Base-by-base conservation (phyloP, 2,329 filamentous ascomycete species). In the Scedosporium minutisporum region DNA sequence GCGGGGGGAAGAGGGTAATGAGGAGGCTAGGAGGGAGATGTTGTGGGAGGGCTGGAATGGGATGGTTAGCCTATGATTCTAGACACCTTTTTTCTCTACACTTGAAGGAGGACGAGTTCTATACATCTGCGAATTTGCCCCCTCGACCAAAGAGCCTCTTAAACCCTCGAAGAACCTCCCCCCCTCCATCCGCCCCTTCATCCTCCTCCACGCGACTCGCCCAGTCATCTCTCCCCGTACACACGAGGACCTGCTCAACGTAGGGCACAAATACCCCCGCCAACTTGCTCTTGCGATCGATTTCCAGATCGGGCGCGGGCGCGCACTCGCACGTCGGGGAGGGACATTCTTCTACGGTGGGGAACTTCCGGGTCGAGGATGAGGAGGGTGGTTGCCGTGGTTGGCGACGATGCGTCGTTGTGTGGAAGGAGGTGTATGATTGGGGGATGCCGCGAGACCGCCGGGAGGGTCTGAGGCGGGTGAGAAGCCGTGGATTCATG, bases 161-260 rank as follows among this genome's bases (percentile, higher is more conserved):
- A 64, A 97, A 73, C 62, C 90, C 87, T 44, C 87, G 85, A 5
- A 87, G 86, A 18, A 93, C 73, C 67, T 87, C 87, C 23, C 63
- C 57, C 14, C 29, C 23, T 4, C n/a, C 33, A 67, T 86, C 81
- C 16, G 78, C 84, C 69, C 75, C 82, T 68, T 87, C 84, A 64
- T 96, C 91, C 25, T 96, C 87, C 71, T 96, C 92, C 65, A 97
- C 96, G 63, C 85, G 84, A 70, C 89, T 93, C 29, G 81, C 79
- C 93, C 93, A 97, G 75, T 96, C 90, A 33, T 81, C 76, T 65
- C 86, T 84, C 4, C 91, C 92, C 0, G 92, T 96, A 65, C 89
- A 93, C 14, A 97, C 80, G 9, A 97, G 75, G 3, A 97, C 83
- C 68, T 97, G 92, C 73, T 96, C 88, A 1, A 86, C 81, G 71